These are phyloP conservation scores for Botryotinia narcissicola DNA, from an alignment of 2,329 filamentous ascomycete species.

Conservation along the genomic window DNA sequence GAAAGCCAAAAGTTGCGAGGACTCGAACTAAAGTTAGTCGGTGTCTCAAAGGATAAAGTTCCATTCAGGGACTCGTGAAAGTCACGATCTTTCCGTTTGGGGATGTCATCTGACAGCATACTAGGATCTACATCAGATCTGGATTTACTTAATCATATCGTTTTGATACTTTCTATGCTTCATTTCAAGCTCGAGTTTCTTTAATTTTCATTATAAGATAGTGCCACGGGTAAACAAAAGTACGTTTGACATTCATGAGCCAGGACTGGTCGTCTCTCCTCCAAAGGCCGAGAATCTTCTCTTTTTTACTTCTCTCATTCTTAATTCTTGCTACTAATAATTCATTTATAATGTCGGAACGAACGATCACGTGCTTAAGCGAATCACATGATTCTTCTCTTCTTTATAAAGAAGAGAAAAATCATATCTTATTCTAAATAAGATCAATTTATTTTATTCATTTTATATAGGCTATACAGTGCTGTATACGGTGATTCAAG, in stretches of 20 bases:
- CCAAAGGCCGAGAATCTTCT: background rate
- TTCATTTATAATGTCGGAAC: no score
- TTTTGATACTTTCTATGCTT: background rate
- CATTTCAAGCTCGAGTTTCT: background rate
- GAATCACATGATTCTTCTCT: no score
- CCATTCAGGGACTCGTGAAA: background rate
- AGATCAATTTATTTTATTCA: no score
- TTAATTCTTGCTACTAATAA: background rate
- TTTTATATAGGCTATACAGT: no score
- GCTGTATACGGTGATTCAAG: no score
- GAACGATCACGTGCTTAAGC: no score
- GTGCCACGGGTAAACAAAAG: background rate
- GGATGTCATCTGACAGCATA: background rate
- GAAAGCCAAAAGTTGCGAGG: background rate
- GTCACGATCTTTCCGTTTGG: background rate
- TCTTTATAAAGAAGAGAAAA: no score
- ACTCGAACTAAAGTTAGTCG: background rate
- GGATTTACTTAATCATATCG: background rate
- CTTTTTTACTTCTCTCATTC: background rate
- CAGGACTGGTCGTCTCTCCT: background rate
- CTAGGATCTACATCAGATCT: background rate
- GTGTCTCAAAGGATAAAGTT: background rate
- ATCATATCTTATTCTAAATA: no score
- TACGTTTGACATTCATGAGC: background rate
- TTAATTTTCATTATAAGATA: background rate